Evolutionary conservation across 768 basidiomycete species (phyloP).

Genomic region (Tubosaeta sp.): DNA sequence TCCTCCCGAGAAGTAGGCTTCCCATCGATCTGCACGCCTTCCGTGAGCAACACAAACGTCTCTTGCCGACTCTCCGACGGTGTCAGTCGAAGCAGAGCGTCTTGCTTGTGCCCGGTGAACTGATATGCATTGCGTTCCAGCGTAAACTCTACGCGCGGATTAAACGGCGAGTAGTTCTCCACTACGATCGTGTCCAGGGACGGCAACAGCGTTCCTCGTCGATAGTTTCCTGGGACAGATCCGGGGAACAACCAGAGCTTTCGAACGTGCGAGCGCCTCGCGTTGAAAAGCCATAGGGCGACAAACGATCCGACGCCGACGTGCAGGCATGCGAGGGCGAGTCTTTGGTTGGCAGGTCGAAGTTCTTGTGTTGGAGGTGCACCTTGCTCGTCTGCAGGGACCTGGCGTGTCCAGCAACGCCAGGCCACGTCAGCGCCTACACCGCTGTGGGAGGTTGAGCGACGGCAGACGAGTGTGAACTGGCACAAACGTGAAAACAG

Average conservation of each 20-base stretch:
- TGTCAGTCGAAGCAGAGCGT: constrained; percentile 18
- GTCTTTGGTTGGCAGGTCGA: constrained; percentile 28
- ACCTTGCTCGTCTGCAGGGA: constrained; percentile 12
- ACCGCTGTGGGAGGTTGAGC: constrained; percentile 12
- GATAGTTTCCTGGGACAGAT: constrained; percentile 21
- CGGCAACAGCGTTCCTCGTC: constrained; percentile 13
- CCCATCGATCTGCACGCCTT: constrained; percentile 26
- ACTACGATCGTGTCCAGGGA: constrained; percentile 25
- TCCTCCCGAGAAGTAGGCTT: constrained; percentile 14
- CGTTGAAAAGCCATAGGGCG: constrained; percentile 24
- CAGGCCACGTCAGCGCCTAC: constrained; percentile 25
- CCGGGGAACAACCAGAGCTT: constrained; percentile 30
- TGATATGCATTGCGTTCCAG: constrained; percentile 23
- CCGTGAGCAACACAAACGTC: constrained; percentile 18
- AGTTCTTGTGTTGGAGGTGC: constrained; percentile 17
- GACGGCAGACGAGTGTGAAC: background rate
- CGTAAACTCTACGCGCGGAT: constrained; percentile 20
- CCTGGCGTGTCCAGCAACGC: constrained; percentile 26
- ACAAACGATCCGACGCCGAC: constrained; percentile 26
- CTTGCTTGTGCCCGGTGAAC: constrained; percentile 16
- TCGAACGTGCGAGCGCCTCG: constrained; percentile 26
- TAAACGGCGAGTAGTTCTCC: constrained; percentile 19
- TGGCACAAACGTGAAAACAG: constrained; percentile 27
- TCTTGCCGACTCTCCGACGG: constrained; percentile 13
- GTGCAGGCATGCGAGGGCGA: constrained; percentile 26